Base-by-base conservation (phyloP, 2,329 filamentous ascomycete species). In the Xylariaceae sp. region DNA sequence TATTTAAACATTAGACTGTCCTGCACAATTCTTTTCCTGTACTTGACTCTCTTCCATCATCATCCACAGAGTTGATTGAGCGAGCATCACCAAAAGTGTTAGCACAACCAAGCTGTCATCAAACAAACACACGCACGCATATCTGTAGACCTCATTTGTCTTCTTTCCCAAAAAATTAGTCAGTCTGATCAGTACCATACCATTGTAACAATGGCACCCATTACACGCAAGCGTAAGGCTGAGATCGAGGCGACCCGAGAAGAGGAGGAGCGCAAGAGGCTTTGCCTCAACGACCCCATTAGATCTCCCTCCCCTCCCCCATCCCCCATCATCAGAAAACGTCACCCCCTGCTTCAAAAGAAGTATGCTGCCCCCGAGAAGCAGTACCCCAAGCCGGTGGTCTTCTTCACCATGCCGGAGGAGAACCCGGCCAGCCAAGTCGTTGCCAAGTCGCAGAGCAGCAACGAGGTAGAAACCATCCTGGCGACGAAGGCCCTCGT, bases 351-450 rank as follows among this genome's bases (percentile, higher is more conserved):
- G n/a, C n/a, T n/a, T n/a, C n/a, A n/a, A n/a, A n/a, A 26, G 23
- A 26, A 26, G 4, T 9, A 26, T 26, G 4, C 4, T 26, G 23
- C 4, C 23, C 1, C 19, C 3, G 41, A 43, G 23, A 20, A 26
- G 2, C 45, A 32, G 37, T 21, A 32, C 20, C 47, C 55, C 2
- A 16, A 44, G n/a, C 55, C 58, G 2, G 20, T 54, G 3, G 43
- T 54, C 20, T 56, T 50, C 46, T 61, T 53, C 26, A 56, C 42
- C 37, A 18, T 50, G 14, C 55, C 58, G 2, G 18, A 41, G 19
- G 9, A 20, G 9, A 53, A 42, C 20, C 20, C 45, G 7, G 26
- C 20, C 2, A 29, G 29, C 16, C 43, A 56, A 20, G 1, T 53
- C 12, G 43, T 26, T 29, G 44, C 55, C 4, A 52, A 45, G 18